Base-by-base conservation (phyloP, 352 stramenopile species). In the Saprolegnia diclina region DNA sequence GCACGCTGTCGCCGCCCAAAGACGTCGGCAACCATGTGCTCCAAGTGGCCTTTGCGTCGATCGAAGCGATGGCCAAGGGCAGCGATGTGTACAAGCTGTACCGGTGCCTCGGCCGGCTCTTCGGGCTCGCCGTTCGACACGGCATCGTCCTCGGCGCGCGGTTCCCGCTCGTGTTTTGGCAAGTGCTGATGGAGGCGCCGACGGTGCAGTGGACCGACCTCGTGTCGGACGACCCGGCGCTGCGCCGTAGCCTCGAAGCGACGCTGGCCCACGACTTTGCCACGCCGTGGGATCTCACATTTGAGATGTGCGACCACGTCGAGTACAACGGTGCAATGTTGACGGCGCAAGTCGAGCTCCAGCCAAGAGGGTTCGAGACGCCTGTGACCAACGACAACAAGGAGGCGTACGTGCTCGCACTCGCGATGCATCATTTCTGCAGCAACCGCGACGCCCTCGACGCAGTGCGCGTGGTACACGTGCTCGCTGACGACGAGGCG, bases 371-470 rank as follows among this genome's bases (percentile, higher is more conserved):
- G 29, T 75, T 75, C 0, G 38, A 75, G 4, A 74, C 71, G 0
- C 67, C 71, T 13, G 81, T 92, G 38, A 90, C 80, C 4, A 91
- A 92, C 61, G 66, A 66, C 13, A 92, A 90, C 76, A 92, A 92
- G 71, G 48, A 50, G 4, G 61, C 78, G 66, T 92, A 89, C 56
- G 82, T 91, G 13, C 37, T 81, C 50, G 66, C 85, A 19, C 80
- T 83, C 21, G 85, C 85, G 5, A 73, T 80, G 57, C 77, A 84
- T 46, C 80, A 79, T 46, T 91, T 90, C 68, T 89, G 44, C 35
- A 50, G 44, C 22, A 24, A 40, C 22, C 16, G 37, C 29, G 26
- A 24, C 19, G 14, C 26, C 22, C 10, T 69, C 32, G 21, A 38
- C 14, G 48, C 50, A 9, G 16, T 69, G 46, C 63, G 54, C 26